Evolutionary conservation across 140 eudicot genomes (phyloP).

Genomic region (Senecio squalidus): DNA sequence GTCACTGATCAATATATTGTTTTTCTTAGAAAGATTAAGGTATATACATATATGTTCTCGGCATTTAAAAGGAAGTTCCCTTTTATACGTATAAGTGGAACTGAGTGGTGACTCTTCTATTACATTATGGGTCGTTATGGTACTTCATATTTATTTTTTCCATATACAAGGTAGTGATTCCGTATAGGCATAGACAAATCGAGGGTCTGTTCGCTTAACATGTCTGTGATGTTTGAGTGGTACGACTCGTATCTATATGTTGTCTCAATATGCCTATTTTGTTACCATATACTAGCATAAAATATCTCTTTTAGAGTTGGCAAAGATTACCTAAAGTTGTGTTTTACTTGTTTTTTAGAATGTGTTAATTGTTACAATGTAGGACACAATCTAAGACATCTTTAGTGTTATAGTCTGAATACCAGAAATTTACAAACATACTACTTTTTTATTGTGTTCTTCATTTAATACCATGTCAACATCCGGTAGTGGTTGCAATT

Average conservation of each 20-base stretch:
- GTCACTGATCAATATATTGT: constrained; percentile 27
- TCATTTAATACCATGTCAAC: too few relatives aligned
- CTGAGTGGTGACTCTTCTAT: not conserved
- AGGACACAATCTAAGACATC: too few relatives aligned
- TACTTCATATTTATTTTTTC: not conserved
- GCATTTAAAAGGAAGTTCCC: not conserved
- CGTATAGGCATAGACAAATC: not conserved
- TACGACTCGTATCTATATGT: not conserved
- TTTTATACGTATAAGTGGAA: not conserved
- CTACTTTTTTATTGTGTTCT: too few relatives aligned
- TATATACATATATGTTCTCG: constrained; percentile 29
- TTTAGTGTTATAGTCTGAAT: too few relatives aligned
- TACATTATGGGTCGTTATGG: not conserved
- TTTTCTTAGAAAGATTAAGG: not conserved
- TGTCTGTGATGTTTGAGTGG: not conserved
- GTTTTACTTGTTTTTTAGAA: not conserved
- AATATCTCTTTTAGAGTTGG: not conserved
- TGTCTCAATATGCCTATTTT: not conserved
- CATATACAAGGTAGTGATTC: not conserved
- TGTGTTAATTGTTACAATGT: not conserved
- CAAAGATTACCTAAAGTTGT: not conserved
- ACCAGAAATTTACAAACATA: too few relatives aligned
- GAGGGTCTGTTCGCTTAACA: not conserved
- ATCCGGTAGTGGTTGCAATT: too few relatives aligned
- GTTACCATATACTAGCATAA: not conserved